Percentiles rank a stretch among this genome's conserved stretches.
These are phyloP conservation scores for Ceriops decandra DNA, from an alignment of 345 rosid genomes.

Conservation along the genomic window DNA sequence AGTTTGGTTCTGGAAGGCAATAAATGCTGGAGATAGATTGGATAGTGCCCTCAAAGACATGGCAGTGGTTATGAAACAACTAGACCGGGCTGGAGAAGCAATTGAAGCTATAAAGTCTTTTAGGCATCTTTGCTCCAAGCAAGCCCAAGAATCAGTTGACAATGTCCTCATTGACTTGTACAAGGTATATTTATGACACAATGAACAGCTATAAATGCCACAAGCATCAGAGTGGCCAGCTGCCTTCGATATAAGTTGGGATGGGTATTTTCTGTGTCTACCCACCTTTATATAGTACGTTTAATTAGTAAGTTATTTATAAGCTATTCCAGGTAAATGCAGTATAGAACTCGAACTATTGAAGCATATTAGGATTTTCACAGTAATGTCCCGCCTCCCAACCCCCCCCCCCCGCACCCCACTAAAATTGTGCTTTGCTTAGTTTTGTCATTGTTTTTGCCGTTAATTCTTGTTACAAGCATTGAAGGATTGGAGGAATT, in stretches of 20 bases:
- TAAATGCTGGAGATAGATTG: slow-evolving; percentile 77
- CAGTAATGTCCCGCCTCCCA: too few species aligned
- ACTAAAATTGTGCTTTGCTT: too few species aligned
- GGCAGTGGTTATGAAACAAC: slow-evolving; percentile 94
- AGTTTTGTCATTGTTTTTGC: too few species aligned
- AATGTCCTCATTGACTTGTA: slow-evolving; percentile 89
- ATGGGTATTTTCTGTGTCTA: not conserved
- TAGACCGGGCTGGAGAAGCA: slow-evolving; percentile 75
- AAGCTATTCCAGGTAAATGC: too few species aligned
- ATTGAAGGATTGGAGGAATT: too few species aligned
- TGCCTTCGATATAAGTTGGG: not conserved
- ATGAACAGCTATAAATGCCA: too few species aligned
- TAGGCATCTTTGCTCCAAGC: slow-evolving; percentile 72
- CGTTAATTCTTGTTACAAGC: too few species aligned
- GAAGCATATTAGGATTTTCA: not conserved
- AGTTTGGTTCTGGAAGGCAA: slow-evolving; percentile 84
- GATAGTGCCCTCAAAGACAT: slow-evolving; percentile 97
- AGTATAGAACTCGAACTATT: not conserved
- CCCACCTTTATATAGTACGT: too few species aligned
- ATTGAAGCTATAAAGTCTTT: slow-evolving; percentile 87
- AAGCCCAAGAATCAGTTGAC: slow-evolving; percentile 85
- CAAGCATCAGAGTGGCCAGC: not conserved
- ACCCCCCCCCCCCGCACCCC: too few species aligned
- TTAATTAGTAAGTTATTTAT: not conserved
- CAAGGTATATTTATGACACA: slow-evolving; percentile 48